Evolutionary conservation across 1,139 yeast species (phyloP).

Genomic region (Geotrichum reessii): DNA sequence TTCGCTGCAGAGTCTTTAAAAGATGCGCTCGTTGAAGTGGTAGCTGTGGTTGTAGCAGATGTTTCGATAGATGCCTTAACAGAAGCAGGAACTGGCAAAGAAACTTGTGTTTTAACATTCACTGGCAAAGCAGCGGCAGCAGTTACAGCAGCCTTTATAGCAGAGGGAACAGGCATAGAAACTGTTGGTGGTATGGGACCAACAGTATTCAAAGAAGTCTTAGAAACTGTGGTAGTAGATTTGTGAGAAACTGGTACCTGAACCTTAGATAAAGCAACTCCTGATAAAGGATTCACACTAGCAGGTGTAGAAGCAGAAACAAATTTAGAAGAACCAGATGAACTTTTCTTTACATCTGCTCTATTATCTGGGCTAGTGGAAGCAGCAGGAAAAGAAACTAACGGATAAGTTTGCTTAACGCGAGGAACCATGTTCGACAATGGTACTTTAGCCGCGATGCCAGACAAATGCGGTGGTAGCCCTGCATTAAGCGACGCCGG

Average conservation of each 20-base stretch:
- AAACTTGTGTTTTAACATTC: constrained; percentile 2
- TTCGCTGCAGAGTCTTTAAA: constrained; percentile 8
- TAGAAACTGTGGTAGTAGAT: constrained; percentile 1
- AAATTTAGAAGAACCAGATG: background rate
- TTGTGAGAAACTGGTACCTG: background rate
- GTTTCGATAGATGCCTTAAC: constrained; percentile 3
- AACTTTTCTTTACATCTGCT: background rate
- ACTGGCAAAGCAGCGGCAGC: constrained; percentile 8
- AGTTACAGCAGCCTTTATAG: background rate
- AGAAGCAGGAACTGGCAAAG: constrained; percentile 8
- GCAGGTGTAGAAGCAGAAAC: background rate
- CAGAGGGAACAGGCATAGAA: background rate
- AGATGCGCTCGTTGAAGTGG: constrained; percentile 12
- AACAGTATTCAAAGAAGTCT: background rate
- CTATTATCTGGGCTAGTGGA: background rate
- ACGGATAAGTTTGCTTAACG: background rate
- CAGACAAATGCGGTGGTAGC: constrained; percentile 10
- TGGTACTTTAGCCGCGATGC: background rate
- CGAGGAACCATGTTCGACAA: background rate
- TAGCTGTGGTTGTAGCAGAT: constrained; percentile 14
- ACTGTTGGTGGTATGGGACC: background rate
- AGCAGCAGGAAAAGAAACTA: background rate
- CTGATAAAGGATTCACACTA: background rate
- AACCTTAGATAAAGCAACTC: background rate
- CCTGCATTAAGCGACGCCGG: constrained; percentile 12